phyloP scores from a whole-genome alignment of 2,329 filamentous ascomycete species.

The Lecanicillium sp. region DNA sequence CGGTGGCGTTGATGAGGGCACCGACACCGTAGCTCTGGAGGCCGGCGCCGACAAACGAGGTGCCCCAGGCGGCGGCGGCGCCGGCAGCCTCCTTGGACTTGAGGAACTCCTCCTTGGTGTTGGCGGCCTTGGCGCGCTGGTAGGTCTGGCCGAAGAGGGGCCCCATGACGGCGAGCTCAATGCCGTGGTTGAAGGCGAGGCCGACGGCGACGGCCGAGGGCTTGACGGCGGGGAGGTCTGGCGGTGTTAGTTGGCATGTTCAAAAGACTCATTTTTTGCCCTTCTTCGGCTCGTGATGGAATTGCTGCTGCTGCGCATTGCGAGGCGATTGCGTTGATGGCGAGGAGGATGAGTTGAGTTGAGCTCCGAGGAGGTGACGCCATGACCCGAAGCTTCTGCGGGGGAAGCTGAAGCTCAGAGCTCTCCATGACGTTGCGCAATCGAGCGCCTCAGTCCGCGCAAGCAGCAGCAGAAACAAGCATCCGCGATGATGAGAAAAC shows the following conservation, averaged over 20 bases:
- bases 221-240: conserved; percentile 73
- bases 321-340: too few species aligned
- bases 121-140: conserved; percentile 82
- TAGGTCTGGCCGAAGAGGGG: conserved; percentile 94
- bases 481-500: conserved; percentile 20
- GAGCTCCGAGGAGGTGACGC: too few species aligned
- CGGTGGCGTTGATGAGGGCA: conserved; percentile 88
- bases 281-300: too few species aligned
- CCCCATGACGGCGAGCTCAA: conserved; percentile 79
- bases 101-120: conserved; percentile 95
- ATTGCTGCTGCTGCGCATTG: too few species aligned
- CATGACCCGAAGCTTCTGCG: too few species aligned
- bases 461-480: not conserved
- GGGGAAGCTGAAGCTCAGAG: too few species aligned
- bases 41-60: conserved; percentile 80
- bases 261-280: not conserved
- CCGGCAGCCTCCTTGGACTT: conserved; percentile 86
- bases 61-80: conserved; percentile 84
- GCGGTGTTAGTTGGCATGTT: not conserved
- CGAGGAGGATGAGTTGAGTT: too few species aligned
- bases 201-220: conserved; percentile 95
- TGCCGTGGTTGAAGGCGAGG: conserved; percentile 89
- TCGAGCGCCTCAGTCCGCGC: not conserved
- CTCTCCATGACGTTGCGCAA: not conserved
- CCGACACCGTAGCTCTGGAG: conserved; percentile 86